A percentile compares a stretch with the other conserved stretches of the same genome.
Evolutionary conservation across 139 green algal species (phyloP).

Genomic region (Chlamydomonas eustigma): DNA sequence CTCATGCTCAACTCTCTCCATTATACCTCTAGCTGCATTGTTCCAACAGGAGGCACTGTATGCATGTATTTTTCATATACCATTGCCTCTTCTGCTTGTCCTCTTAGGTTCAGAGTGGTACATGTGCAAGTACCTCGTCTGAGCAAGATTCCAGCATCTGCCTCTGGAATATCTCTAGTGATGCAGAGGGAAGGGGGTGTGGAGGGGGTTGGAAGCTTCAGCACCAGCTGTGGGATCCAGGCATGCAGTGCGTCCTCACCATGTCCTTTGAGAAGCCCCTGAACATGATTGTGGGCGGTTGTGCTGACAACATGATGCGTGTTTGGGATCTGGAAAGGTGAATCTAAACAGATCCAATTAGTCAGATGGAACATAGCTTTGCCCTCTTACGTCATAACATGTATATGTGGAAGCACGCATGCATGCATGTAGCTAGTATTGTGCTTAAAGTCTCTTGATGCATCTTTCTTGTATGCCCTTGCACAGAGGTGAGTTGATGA

Average conservation of each 20-base stretch:
- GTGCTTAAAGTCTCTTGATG: no score
- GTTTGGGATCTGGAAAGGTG: constrained; percentile 23
- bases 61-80: no score
- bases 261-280: constrained; percentile 21
- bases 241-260: constrained; percentile 12
- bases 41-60: no score
- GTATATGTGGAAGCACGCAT: no score
- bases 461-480: no score
- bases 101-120: constrained; percentile 15
- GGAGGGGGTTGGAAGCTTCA: neutral
- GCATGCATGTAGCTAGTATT: no score
- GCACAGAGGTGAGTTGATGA: no score
- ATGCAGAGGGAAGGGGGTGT: neutral
- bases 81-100: neutral
- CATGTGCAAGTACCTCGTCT: constrained; percentile 16
- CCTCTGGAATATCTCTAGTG: constrained; percentile 16
- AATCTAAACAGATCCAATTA: no score
- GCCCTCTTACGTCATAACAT: no score
- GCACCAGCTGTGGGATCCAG: neutral
- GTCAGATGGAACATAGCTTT: no score
- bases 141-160: constrained; percentile 6
- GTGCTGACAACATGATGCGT: constrained; percentile 8
- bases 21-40: no score
- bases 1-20: no score
- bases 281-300: constrained; percentile 11